A percentile compares a stretch with the other conserved stretches of the same genome.
These are phyloP conservation scores for Lineolata rhizophorae DNA, from an alignment of 495 filamentous ascomycete species.

Conservation along the genomic window DNA sequence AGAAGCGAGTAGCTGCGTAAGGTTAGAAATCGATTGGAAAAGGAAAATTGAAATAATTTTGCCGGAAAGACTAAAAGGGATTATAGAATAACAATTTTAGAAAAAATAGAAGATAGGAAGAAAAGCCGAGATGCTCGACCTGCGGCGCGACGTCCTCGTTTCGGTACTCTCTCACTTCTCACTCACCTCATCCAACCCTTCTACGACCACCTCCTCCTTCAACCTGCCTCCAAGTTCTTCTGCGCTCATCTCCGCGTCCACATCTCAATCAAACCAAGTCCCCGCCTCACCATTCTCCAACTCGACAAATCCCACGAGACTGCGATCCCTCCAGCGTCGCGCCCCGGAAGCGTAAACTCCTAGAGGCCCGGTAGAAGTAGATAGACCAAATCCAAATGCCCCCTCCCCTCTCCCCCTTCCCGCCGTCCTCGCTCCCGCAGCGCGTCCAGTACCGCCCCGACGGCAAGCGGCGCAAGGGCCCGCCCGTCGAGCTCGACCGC, in stretches of 20 bases:
- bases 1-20: no score
- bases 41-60: constrained; percentile 20
- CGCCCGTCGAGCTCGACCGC: constrained; percentile 25
- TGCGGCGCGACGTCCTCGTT: constrained; percentile 1
- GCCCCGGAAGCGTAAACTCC: no score
- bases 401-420: constrained; percentile 34
- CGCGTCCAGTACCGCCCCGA: constrained; percentile 25
- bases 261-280: neutral
- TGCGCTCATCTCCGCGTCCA: constrained; percentile 17
- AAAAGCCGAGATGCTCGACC: no score
- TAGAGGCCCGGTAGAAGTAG: no score
- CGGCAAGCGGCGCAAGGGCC: constrained; percentile 29
- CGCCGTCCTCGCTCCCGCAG: constrained; percentile 25
- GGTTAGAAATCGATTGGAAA: no score
- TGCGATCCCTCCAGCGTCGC: no score
- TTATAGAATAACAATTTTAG: no score
- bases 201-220: constrained; percentile 41
- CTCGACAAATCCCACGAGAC: no score
- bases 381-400: constrained; percentile 25
- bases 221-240: constrained; percentile 36
- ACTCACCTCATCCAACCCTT: constrained; percentile 42
- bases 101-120: no score
- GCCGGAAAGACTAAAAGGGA: no score
- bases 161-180: constrained; percentile 4
- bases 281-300: no score